These are phyloP conservation scores for Crinitomyces ghanaensis DNA, from an alignment of 805 yeast species.

Conservation along the genomic window DNA sequence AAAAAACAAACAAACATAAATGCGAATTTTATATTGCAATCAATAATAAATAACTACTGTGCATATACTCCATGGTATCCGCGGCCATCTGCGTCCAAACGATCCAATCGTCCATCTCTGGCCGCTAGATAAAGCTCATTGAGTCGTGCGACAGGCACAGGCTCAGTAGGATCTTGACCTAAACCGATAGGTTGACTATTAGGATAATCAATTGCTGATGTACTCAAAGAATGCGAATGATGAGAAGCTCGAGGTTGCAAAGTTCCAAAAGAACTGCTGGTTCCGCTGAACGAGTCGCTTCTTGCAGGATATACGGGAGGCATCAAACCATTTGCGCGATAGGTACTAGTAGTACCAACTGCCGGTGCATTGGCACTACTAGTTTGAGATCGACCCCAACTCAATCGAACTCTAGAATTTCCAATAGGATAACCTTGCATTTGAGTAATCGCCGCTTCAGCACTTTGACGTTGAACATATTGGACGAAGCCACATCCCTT, in stretches of 20 bases:
- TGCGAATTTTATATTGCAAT: no score
- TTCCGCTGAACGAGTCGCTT: neutral
- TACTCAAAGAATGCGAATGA: conserved; percentile 4
- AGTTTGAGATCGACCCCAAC: conserved; percentile 69
- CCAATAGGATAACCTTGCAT: conserved; percentile 90
- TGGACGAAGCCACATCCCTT: conserved; percentile 86
- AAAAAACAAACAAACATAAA: no score
- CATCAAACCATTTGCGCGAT: conserved; percentile 5
- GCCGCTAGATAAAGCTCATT: conserved; percentile 45
- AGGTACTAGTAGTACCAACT: conserved; percentile 5
- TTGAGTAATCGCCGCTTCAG: conserved; percentile 72
- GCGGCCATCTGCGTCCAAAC: conserved; percentile 38
- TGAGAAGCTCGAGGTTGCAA: no score
- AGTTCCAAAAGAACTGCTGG: neutral
- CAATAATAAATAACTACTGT: no score
- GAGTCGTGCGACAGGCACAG: conserved; percentile 31
- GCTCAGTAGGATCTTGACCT: conserved; percentile 26
- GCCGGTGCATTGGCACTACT: conserved; percentile 11
- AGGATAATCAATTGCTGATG: conserved; percentile 11
- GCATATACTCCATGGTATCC: conserved; percentile 33
- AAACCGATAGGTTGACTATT: no score
- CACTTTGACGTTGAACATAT: conserved; percentile 63
- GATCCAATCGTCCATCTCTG: conserved; percentile 43
- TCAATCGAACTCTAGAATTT: conserved; percentile 66
- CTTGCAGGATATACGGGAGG: conserved; percentile 3